Base-by-base conservation (phyloP, 345 rosid genomes). In the Syzygium jambos region DNA sequence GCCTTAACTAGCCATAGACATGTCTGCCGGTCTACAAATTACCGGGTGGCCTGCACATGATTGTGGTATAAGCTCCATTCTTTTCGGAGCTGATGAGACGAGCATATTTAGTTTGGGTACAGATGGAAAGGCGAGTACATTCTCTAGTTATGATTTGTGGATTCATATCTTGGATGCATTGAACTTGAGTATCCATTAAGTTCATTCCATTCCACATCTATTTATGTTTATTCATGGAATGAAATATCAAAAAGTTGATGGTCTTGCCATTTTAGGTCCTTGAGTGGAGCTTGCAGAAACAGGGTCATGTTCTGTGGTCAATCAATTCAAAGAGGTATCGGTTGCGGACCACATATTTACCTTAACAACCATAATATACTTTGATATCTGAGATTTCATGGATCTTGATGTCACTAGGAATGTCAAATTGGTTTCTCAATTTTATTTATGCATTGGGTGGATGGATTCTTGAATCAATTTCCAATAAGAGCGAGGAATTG, bases 21-120 rank as follows among this genome's bases (percentile, higher is more conserved):
- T 95, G 94, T 92, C 96, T 88, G 96, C 95, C 55, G 94, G 96
- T 88, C 91, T 94, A 85, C 97, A 91, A 91, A 95, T 95, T 59
- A 95, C 97, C 52, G 95, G 96, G 61, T 95, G 96, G 97, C 96
- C 97, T 52, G 97, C 97, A 51, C 97, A 95, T 88, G 97, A 95
- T 92, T 92, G 94, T 88, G 91, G 94, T 52, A 92, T 94, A 87
- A 92, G 94, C 90, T 94, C 97, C 82, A 89, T 95, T 88, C 92
- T 90, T 87, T 95, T 94, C 85, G 97, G 97, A 88, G 93, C 94
- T 2, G 95, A 94, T 77, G 97, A 95, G 92, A 93, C 96, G 0
- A 95, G 97, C 90, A 95, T 94, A 85, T 95, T 93, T 89, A 94
- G 95, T 87, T 87, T 95, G 92, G 97, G 95, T 85, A 90, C 91